Base-by-base conservation (phyloP, 129 eudicot species). In the Smallanthus sonchifolius region DNA sequence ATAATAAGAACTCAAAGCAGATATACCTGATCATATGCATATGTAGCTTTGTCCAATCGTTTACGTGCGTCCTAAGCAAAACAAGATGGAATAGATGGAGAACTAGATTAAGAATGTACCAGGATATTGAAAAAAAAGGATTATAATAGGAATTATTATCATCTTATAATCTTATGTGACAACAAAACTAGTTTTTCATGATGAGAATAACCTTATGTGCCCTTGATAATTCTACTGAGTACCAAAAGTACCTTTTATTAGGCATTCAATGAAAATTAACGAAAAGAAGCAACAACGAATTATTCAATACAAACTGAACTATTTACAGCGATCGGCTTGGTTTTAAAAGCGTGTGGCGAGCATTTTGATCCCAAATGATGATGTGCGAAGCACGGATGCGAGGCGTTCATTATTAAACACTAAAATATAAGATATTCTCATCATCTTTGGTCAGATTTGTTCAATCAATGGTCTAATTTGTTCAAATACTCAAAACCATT, bases 21-120 rank as follows among this genome's bases (percentile, higher is more conserved):
- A 47, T 28, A 45, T 82, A 94, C 98, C 92, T 94, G 97, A 80
- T 90, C 97, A 88, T 94, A 94, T 16, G 88, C 74, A 77, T 83
- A 44, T 75, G 83, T 52, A 69, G 97, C 86, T 76, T 90, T 94
- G 85, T 94, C 97, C 36, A 88, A 85, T 78, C 96, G 84, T 67
- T 86, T 91, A 74, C 98, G 98, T 42, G 93, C 84, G 4, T 94
- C 98, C 98, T 94, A 91, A 84, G 51, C 15, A 79, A 52, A 72
- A 64, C 30, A 64, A 81, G 59, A 52, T 69, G 32, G 47, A 54
- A 34, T 36, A 77, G 62, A 68, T 67, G 81, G 40, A 44, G 30
- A 57, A 24, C 49, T 32, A 38, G 16, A 28, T 37, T 36, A 49
- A 13, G 55, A 62, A 59, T 69, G 30, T 37, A 60, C 35, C 15